Evolutionary conservation across 148 eudicot genomes (phyloP), one percentile per base, ranked within the genome.

Genomic region (Chenopodium formosanum): DNA sequence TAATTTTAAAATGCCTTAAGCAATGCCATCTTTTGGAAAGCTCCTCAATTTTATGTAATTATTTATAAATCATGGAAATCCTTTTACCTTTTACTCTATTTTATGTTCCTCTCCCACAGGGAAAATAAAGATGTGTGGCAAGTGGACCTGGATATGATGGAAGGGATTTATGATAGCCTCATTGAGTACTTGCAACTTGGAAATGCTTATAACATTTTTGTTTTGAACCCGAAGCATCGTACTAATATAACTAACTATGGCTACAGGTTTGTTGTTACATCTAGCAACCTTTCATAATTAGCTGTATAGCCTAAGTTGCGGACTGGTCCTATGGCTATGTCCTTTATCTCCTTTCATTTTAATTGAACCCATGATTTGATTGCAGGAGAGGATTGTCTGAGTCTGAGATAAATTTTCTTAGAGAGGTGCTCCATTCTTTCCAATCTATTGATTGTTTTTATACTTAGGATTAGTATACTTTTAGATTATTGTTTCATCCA

Each of bases 351-450:
- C 23, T 84, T 44, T 56, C 32, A 50, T 68, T 63, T 70, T 73
- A 52, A 80, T 37, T 50, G 63, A 34, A 78, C 74, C 83, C 37
- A 11, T 79, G 19, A 32, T 78, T 63, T 62, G 78, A 80, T 85
- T 84, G 87, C 89, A 95, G 98, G 97, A 89, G 96, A 89, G 98
- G 98, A 74, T 89, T 95, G 81, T 95, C 98, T 16, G 96, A 90
- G 82, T 87, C 93, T 78, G 98, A 95, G 89, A 83, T 95, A 81
- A 79, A 83, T 76, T 91, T 90, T 84, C 91, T 95, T 62, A 89
- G 83, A 76, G 90, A 95, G 98, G 98, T 95, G 85, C 70, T 82
- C 78, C 11, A 1, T 56, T 29, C 78, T 48, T 47, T 75, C 74
- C 44, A 40, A 40, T 52, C 23, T 32, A 16, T 53, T 65, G 34